Conservation (phyloP, 2,329 filamentous ascomycete species). For the Gaeumannomyces sp. region DNA sequence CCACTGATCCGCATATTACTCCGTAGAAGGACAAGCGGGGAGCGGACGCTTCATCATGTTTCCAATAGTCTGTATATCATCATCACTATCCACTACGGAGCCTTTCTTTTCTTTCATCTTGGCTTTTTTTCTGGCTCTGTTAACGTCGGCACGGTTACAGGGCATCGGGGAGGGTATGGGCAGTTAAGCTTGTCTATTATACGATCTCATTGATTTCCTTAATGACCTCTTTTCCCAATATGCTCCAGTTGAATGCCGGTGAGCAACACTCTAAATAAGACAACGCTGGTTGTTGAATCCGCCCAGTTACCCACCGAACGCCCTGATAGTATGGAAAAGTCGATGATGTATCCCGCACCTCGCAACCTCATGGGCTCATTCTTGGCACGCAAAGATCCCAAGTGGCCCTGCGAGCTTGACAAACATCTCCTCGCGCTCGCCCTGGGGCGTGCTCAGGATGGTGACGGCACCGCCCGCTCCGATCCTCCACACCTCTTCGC, state of each 20-base stretch:
- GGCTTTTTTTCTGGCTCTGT: not conserved
- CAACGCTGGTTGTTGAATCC: slow-evolving; percentile 8
- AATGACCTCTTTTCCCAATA: not conserved
- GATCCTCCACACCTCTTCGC: slow-evolving; percentile 65
- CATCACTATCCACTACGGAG: not conserved
- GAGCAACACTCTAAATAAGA: not conserved
- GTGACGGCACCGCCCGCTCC: slow-evolving; percentile 91
- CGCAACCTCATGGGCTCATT: slow-evolving; percentile 6
- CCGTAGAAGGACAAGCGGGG: not conserved
- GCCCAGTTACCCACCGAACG: not conserved
- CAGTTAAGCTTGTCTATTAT: not conserved
- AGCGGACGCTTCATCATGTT: not conserved
- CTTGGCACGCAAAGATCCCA: slow-evolving; percentile 36
- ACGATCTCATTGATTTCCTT: not conserved
- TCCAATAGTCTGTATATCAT: slow-evolving; percentile 1
- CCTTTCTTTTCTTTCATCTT: not conserved
- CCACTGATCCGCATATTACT: not conserved
- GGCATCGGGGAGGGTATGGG: not conserved
- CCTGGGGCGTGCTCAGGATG: slow-evolving; percentile 69
- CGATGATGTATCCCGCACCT: not conserved
- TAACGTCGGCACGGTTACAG: not conserved
- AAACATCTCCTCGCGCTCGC: slow-evolving; percentile 88
- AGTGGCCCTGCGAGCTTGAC: slow-evolving; percentile 60
- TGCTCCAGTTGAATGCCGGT: not conserved
- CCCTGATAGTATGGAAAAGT: not conserved